Evolutionary conservation across 1,139 yeast genomes (phyloP), one percentile per base, ranked within the genome.

Genomic region (Meyerozyma smithsonii): DNA sequence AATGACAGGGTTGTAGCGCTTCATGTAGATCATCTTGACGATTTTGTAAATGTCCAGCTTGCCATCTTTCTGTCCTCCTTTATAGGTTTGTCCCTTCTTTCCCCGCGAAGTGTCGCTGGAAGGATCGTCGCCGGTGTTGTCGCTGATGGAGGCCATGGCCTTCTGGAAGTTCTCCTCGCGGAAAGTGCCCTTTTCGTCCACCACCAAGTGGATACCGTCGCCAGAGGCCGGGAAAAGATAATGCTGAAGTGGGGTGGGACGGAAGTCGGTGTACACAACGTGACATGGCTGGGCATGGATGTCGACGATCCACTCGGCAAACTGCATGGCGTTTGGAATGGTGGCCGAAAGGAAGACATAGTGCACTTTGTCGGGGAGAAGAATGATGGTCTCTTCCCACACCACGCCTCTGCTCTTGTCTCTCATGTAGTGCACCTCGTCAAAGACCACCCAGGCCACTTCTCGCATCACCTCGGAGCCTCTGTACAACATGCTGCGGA

Each of bases 221-320:
- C 98, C 97, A 40, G 90, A 95, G 20, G 96, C 95, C 16, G 98
- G 98, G 69, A 92, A 94, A 44, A 92, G 70, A 55, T 92, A 94
- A 66, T 92, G 98, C 62, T 94, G 98, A 49, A 94, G 72, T 2
- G 99, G 99, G 8, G 98, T 94, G 19, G 99, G 99, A 62, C 99
- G 81, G 74, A 90, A 94, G 65, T 94, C 96, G 1, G 99, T 94
- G 61, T 92, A 94, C 18, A 94, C 98, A 61, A 94, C 96, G 62
- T 94, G 98, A 59, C 98, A 94, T 2, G 98, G 98, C 61, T 94
- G 98, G 36, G 79, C 74, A 58, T 92, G 99, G 42, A 84, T 90
- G 54, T 87, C 84, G 54, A 96, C 95, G 40, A 94, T 87, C 99
- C 99, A 92, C 56, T 90, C 95, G 8, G 98, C 98, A 69, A 92